phyloP scores from a whole-genome alignment of 768 basidiomycete genomes.

The Tylopilus rubrobrunneus region DNA sequence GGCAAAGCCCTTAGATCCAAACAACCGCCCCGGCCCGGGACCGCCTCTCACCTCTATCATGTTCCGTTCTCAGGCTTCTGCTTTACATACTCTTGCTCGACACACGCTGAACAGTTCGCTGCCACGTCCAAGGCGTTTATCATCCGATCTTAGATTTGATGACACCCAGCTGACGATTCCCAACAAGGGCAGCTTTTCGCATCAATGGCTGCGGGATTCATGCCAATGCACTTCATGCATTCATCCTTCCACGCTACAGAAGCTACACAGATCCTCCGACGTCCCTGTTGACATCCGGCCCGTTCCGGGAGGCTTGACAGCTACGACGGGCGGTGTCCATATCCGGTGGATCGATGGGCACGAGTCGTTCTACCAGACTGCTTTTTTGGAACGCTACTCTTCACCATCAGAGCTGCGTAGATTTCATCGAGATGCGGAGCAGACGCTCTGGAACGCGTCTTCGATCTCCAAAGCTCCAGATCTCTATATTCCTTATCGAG shows the following conservation, averaged over 20 bases:
- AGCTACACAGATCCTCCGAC: constrained; percentile 68
- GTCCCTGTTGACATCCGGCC: constrained; percentile 50
- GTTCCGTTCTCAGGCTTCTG: background rate
- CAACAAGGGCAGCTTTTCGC: constrained; percentile 50
- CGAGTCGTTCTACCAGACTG: constrained; percentile 46
- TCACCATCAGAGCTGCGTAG: constrained; percentile 30
- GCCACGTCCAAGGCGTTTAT: constrained; percentile 1
- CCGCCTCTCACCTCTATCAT: background rate
- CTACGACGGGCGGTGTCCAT: constrained; percentile 42
- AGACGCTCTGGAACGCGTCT: constrained; percentile 43
- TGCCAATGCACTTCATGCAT: constrained; percentile 72
- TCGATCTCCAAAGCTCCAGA: constrained; percentile 35
- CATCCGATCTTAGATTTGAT: constrained; percentile 12
- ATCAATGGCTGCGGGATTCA: constrained; percentile 80
- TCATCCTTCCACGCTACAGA: constrained; percentile 77
- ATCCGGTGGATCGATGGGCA: constrained; percentile 61
- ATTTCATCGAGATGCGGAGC: constrained; percentile 44
- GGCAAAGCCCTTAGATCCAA: constrained; percentile 29
- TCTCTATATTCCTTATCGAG: constrained; percentile 55
- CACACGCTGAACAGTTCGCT: background rate
- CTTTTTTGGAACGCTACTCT: constrained; percentile 50
- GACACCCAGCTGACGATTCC: constrained; percentile 15
- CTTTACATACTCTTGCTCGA: background rate
- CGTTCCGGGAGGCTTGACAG: constrained; percentile 36
- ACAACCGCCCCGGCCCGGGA: constrained; percentile 12